Evolutionary conservation across 2,329 filamentous ascomycete genomes (phyloP), one percentile per base, ranked within the genome.

Genomic region (Phaeoacremonium minimum): DNA sequence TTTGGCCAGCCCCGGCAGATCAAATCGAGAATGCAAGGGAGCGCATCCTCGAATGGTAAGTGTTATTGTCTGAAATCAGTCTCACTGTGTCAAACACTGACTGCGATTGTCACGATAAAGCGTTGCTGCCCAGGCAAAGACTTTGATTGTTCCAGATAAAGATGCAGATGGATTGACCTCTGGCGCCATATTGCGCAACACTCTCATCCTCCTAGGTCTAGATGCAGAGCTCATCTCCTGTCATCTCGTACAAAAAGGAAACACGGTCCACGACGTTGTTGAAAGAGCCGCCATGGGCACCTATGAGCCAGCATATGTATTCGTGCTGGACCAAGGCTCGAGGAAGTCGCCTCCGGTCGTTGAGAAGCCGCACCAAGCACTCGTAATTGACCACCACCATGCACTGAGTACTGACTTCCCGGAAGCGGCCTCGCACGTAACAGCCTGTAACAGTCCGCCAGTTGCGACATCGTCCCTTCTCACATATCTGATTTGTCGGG

Each of bases 301-400:
- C 0, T 60, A 68, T 19, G 48, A 67, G 2, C 75, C 80, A 2
- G 58, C 58, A 1, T 83, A 72, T 47, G 66, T 85, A 36, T 78
- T 85, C 50, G 67, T 84, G 2, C 63, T 85, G 4, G 81, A 84
- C 45, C 80, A 85, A 52, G 80, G 81, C 12, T 80, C 78, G 28
- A 66, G 73, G 13, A 64, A 62, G 30, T 71, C 68, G 1, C 67
- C 69, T 5, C 69, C 77, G 2, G 55, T 85, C 9, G 64, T 80
- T 15, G 65, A 75, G 22, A 45, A 48, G 2, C 52, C 64, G 1
- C 67, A 75, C 33, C 70, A 64, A 33, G 70, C 68, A 3, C 56
- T 85, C 4, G 58, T 86, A 11, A 78, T 85, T 40, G 81, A 85
- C 47, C 80, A 85, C 41, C 82, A 85, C 50, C 65, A 75, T 41